Evolutionary conservation across 441 rosid genomes (phyloP).

Genomic region (Corymbia calophylla): DNA sequence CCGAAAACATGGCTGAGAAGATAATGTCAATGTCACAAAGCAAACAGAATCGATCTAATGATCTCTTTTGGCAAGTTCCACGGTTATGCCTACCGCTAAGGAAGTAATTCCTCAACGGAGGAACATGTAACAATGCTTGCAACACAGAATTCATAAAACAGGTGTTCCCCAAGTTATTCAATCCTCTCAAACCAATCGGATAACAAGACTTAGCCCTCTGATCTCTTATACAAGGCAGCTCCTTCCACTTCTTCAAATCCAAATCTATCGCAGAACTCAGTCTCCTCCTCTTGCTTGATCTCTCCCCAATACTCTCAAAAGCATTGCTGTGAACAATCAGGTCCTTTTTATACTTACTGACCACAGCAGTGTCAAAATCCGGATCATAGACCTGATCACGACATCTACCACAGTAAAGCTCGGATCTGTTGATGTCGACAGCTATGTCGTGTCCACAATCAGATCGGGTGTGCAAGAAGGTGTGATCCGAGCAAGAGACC

Average conservation of each 20-base stretch:
- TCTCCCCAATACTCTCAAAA: slow-evolving; percentile 28
- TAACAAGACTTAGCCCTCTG: slow-evolving; percentile 77
- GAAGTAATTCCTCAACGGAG: slow-evolving; percentile 69
- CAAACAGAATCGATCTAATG: slow-evolving; percentile 48
- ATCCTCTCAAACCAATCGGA: slow-evolving; percentile 71
- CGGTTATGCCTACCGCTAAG: slow-evolving; percentile 56
- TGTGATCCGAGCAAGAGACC: slow-evolving; percentile 53
- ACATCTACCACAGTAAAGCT: slow-evolving; percentile 76
- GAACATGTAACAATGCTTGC: slow-evolving; percentile 83
- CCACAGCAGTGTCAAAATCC: slow-evolving; percentile 66
- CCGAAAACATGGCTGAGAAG: slow-evolving; percentile 63
- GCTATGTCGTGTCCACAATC: slow-evolving; percentile 55
- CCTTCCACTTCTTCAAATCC: slow-evolving; percentile 44
- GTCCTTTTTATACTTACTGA: slow-evolving; percentile 36
- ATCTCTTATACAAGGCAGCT: slow-evolving; percentile 41
- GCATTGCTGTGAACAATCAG: slow-evolving; percentile 20
- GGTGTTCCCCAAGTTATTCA: slow-evolving; percentile 78
- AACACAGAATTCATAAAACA: slow-evolving; percentile 86
- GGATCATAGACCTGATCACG: slow-evolving; percentile 86
- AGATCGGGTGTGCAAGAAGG: slow-evolving; percentile 51
- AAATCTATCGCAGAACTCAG: slow-evolving; percentile 29
- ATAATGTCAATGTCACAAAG: slow-evolving; percentile 58
- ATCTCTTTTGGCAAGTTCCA: slow-evolving; percentile 45
- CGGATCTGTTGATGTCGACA: slow-evolving; percentile 73
- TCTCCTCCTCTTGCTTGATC: slow-evolving; percentile 73